Evolutionary conservation across 2,329 filamentous ascomycete species (phyloP).

Genomic region (Dothidotthia symphoricarpi): DNA sequence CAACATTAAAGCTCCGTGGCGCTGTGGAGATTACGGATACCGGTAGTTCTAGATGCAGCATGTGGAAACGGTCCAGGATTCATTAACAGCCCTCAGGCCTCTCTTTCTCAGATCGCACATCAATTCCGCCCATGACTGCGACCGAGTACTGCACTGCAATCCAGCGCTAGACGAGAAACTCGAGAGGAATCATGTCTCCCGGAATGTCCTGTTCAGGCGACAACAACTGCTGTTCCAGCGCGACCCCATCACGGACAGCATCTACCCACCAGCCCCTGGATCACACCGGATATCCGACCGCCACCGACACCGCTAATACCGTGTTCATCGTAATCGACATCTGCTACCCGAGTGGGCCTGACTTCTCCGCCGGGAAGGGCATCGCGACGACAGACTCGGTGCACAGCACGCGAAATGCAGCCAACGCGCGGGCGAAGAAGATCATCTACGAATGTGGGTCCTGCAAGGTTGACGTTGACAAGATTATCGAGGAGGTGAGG

Average conservation of each 20-base stretch:
- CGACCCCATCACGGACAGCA: too few species aligned
- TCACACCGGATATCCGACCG: not conserved
- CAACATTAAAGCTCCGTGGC: too few species aligned
- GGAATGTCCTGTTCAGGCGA: not conserved
- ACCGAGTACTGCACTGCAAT: too few species aligned
- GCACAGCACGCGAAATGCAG: slow-evolving; percentile 17
- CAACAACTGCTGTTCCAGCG: not conserved
- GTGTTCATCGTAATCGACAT: slow-evolving; percentile 27
- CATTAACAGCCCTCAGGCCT: too few species aligned
- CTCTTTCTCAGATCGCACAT: too few species aligned
- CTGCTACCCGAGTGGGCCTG: slow-evolving; percentile 15
- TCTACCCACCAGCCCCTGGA: not conserved
- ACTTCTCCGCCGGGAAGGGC: slow-evolving; percentile 20
- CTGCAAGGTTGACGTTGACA: slow-evolving; percentile 22
- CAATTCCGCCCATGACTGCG: too few species aligned
- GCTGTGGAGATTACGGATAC: too few species aligned
- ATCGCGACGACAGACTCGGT: slow-evolving; percentile 19
- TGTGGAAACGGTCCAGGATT: too few species aligned
- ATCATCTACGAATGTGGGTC: slow-evolving; percentile 19
- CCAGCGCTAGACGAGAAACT: too few species aligned
- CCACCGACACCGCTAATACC: slow-evolving; percentile 2
- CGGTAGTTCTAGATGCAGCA: too few species aligned
- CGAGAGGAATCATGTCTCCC: too few species aligned
- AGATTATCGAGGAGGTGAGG: slow-evolving; percentile 23
- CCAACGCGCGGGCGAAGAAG: slow-evolving; percentile 24